These are phyloP conservation scores for Annona squamosa DNA, from an alignment of 164 flowering plant genomes.

Conservation along the genomic window DNA sequence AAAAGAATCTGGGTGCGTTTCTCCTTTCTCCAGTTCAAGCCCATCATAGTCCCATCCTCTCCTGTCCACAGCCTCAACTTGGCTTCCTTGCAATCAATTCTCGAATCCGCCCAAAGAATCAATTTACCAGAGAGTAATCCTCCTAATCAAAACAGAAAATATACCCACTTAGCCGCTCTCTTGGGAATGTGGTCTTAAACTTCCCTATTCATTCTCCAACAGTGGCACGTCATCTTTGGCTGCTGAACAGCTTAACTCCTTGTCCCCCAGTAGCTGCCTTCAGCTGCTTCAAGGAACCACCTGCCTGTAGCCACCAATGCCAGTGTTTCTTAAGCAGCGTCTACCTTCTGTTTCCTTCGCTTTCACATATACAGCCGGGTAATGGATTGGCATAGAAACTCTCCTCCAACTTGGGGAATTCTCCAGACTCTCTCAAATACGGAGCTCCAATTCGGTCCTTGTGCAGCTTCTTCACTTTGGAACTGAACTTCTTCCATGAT, in stretches of 20 bases:
- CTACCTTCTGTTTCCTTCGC: constrained; percentile 15
- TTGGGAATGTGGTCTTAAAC: not conserved
- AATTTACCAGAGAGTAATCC: not conserved
- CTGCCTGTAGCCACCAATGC: not conserved
- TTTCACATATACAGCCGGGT: constrained; percentile 94
- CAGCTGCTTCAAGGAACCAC: not conserved
- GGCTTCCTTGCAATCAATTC: not conserved
- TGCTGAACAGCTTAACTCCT: not conserved
- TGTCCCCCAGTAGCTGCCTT: not conserved
- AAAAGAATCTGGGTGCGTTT: not conserved
- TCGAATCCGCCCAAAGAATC: not conserved
- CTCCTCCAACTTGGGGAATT: constrained; percentile 93
- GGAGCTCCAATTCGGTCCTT: constrained; percentile 68
- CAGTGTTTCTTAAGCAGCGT: not conserved
- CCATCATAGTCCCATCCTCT: not conserved
- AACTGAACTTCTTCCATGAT: constrained; percentile 75
- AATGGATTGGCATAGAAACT: constrained; percentile 92
- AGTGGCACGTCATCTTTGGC: not conserved
- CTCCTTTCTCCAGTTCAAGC: not conserved
- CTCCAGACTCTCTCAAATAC: constrained; percentile 76
- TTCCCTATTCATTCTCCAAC: not conserved
- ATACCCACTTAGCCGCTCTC: not conserved
- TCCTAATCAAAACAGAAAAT: not conserved
- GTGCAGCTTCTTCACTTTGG: constrained; percentile 80
- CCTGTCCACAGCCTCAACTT: not conserved